Conservation (phyloP, 768 basidiomycete species). For the Lentinula guzmanii region DNA sequence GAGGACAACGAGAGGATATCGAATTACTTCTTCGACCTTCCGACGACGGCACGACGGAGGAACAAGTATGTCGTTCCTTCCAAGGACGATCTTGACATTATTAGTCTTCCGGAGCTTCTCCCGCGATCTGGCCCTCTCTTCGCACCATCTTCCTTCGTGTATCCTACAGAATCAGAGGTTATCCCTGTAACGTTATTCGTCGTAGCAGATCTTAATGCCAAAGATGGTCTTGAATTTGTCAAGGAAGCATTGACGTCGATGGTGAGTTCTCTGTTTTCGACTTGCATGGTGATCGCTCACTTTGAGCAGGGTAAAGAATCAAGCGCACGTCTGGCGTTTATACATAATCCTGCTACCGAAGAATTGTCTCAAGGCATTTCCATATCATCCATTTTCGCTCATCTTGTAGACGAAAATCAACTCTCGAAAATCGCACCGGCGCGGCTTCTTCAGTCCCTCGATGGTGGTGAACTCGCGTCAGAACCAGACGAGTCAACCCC, state of each 20-base stretch:
- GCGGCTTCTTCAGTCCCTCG: slow-evolving; percentile 34
- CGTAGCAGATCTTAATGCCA: slow-evolving; percentile 72
- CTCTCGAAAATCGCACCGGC: slow-evolving; percentile 33
- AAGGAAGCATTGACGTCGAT: slow-evolving; percentile 60
- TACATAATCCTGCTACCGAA: slow-evolving; percentile 57
- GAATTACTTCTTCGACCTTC: slow-evolving; percentile 88
- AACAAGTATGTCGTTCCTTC: slow-evolving; percentile 69
- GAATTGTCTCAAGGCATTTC: slow-evolving; percentile 15
- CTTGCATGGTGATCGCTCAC: slow-evolving; percentile 3
- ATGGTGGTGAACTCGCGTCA: slow-evolving; percentile 12
- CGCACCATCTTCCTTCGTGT: slow-evolving; percentile 46
- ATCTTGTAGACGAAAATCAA: slow-evolving; percentile 36
- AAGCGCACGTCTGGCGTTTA: slow-evolving; percentile 60
- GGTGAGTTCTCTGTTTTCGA: slow-evolving; percentile 31
- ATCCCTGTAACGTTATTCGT: slow-evolving; percentile 52
- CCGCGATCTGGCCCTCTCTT: slow-evolving; percentile 35
- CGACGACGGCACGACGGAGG: slow-evolving; percentile 61
- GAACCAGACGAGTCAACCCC: slow-evolving; percentile 12
- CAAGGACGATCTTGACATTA: slow-evolving; percentile 41
- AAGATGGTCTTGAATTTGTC: slow-evolving; percentile 50
- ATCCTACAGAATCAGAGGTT: slow-evolving; percentile 36
- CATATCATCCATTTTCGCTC: slow-evolving; percentile 42
- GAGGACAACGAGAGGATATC: slow-evolving; percentile 43
- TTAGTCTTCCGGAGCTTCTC: slow-evolving; percentile 53
- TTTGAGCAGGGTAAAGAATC: slow-evolving; percentile 34